Percentiles rank a stretch among this genome's conserved stretches.
These are phyloP conservation scores for Benincasa hispida DNA, from an alignment of 306 rosid genomes.

Conservation along the genomic window DNA sequence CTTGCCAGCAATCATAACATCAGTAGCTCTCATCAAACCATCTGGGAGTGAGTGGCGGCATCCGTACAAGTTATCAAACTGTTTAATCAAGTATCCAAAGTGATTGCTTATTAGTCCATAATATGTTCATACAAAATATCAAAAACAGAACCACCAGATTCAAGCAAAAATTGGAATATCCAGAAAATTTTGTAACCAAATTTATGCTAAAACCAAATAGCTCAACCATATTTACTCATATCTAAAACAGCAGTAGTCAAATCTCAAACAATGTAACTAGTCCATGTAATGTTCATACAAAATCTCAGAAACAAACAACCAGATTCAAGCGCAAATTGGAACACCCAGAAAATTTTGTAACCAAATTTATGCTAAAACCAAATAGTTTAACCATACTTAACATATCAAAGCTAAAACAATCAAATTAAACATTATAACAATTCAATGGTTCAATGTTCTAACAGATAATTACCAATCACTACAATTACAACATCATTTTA, in stretches of 20 bases:
- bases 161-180: too few species aligned
- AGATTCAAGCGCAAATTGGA: too few species aligned
- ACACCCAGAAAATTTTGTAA: too few species aligned
- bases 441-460: background rate
- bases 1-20: constrained; percentile 97
- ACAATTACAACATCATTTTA: background rate
- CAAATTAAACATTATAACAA: too few species aligned
- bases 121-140: background rate
- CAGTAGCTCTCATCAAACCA: constrained; percentile 96
- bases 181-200: too few species aligned
- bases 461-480: background rate
- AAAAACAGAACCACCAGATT: too few species aligned
- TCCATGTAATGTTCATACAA: background rate
- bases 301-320: background rate
- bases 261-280: background rate
- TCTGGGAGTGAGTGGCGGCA: constrained; percentile 99
- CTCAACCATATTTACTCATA: too few species aligned
- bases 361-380: too few species aligned
- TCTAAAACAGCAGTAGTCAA: background rate
- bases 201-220: too few species aligned
- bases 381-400: too few species aligned
- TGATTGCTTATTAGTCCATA: background rate
- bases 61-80: constrained; percentile 96
- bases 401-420: too few species aligned
- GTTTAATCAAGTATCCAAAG: constrained; percentile 3